phyloP scores from a whole-genome alignment of 176 grass and related monocot species.

The Phragmites australis region DNA sequence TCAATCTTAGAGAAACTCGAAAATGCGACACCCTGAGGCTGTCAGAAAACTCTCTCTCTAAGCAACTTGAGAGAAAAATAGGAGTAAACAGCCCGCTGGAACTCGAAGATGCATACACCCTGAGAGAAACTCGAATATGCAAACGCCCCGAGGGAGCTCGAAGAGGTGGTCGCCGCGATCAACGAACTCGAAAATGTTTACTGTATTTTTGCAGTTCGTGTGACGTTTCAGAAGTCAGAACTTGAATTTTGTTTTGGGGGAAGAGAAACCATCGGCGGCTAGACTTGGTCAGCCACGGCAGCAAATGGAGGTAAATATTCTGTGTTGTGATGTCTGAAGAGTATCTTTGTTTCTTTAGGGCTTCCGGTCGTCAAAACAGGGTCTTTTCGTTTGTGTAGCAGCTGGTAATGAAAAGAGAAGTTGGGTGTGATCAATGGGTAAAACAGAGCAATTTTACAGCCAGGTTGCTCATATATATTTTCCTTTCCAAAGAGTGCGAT shows the following conservation, averaged over 20 bases:
- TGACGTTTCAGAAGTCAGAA: conserved; percentile 9
- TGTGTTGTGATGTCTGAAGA: neutral
- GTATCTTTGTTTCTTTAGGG: neutral
- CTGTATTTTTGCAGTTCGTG: neutral
- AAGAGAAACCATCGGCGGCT: neutral
- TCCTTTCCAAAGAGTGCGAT: neutral
- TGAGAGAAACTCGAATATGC: conserved; percentile 31
- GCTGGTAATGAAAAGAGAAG: neutral
- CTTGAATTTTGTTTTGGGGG: neutral
- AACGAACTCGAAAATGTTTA: conserved; percentile 29
- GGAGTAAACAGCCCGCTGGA: conserved; percentile 9
- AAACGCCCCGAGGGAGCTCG: conserved; percentile 15
- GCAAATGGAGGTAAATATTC: neutral
- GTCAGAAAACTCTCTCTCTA: neutral
- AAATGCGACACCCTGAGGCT: neutral
- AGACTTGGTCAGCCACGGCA: conserved; percentile 16
- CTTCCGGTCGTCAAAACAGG: neutral
- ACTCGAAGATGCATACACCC: conserved; percentile 28
- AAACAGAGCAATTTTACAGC: neutral
- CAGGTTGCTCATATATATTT: neutral
- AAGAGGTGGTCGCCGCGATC: conserved; percentile 28
- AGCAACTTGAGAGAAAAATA: conserved; percentile 17
- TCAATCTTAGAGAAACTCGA: conserved; percentile 1
- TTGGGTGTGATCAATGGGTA: neutral
- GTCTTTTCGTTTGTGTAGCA: neutral